These are phyloP conservation scores for Ogataea pilisensis DNA, from an alignment of 805 yeast species.

Conservation along the genomic window DNA sequence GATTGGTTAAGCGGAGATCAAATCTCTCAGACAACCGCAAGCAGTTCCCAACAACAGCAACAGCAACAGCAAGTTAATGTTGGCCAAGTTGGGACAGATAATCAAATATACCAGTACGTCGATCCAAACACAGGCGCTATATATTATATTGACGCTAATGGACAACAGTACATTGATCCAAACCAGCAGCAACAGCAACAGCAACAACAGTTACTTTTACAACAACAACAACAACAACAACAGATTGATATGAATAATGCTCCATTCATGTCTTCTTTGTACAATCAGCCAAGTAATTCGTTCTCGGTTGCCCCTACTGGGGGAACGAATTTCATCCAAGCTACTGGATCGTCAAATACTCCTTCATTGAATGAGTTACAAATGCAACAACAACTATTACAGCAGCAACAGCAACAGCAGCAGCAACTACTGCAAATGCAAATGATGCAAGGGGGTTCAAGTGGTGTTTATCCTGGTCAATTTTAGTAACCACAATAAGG, in stretches of 20 bases:
- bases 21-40: not conserved
- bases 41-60: conserved; percentile 14
- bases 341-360: conserved; percentile 2
- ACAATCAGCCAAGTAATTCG: conserved; percentile 3
- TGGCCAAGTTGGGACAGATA: conserved; percentile 28
- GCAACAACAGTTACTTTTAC: conserved; percentile 24
- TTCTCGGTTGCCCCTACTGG: conserved; percentile 7
- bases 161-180: conserved; percentile 58
- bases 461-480: conserved; percentile 1
- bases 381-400: conserved; percentile 8
- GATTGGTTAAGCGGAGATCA: conserved; percentile 32
- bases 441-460: conserved; percentile 6
- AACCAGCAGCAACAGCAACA: conserved; percentile 35
- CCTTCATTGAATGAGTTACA: conserved; percentile 6
- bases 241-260: conserved; percentile 4
- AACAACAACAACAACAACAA: conserved; percentile 19
- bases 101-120: conserved; percentile 59
- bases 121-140: conserved; percentile 70
- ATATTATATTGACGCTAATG: conserved; percentile 62
- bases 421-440: conserved; percentile 14
- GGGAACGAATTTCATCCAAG: conserved; percentile 6
- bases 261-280: conserved; percentile 6
- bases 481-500: conserved; percentile 6
- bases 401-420: conserved; percentile 13
- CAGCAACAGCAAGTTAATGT: conserved; percentile 18